A percentile compares a stretch with the other conserved stretches of the same genome.
Conservation (phyloP, 805 yeast genomes). For the Candida nitratophila region DNA sequence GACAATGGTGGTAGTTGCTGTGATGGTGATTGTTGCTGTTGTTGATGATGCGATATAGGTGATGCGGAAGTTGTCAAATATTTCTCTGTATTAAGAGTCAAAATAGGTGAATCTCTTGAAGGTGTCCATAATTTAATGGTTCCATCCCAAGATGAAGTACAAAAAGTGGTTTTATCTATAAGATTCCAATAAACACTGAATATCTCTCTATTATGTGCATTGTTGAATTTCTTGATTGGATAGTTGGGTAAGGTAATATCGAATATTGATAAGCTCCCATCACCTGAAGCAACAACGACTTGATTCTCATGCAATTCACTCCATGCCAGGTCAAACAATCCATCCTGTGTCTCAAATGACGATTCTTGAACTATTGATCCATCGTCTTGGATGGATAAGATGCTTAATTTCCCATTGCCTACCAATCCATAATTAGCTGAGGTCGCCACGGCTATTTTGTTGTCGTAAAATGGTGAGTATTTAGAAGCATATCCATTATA, state of each 20-base stretch:
- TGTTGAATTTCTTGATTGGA: conserved; percentile 63
- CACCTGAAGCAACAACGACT: conserved; percentile 77
- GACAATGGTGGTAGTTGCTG: conserved; percentile 25
- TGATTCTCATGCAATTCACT: conserved; percentile 88
- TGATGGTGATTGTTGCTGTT: background rate
- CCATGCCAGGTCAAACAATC: conserved; percentile 84
- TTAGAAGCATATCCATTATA: conserved; percentile 82
- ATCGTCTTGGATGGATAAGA: conserved; percentile 58
- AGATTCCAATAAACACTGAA: conserved; percentile 31
- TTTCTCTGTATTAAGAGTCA: conserved; percentile 40
- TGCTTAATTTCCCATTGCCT: conserved; percentile 81
- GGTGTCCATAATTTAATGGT: conserved; percentile 77
- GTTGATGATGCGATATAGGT: conserved; percentile 8
- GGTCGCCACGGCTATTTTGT: conserved; percentile 81
- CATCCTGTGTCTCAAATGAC: conserved; percentile 87
- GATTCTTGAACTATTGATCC: conserved; percentile 54
- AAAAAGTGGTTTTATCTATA: conserved; percentile 47
- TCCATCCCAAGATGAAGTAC: conserved; percentile 91
- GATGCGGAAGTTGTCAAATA: conserved; percentile 16
- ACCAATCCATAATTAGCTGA: conserved; percentile 91
- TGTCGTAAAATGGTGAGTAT: conserved; percentile 89
- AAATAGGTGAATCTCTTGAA: conserved; percentile 42
- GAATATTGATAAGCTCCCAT: conserved; percentile 78
- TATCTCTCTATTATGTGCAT: conserved; percentile 53
- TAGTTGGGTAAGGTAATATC: conserved; percentile 61